phyloP scores from a whole-genome alignment of 1,139 yeast species.

The Kluyveromyces sp. region DNA sequence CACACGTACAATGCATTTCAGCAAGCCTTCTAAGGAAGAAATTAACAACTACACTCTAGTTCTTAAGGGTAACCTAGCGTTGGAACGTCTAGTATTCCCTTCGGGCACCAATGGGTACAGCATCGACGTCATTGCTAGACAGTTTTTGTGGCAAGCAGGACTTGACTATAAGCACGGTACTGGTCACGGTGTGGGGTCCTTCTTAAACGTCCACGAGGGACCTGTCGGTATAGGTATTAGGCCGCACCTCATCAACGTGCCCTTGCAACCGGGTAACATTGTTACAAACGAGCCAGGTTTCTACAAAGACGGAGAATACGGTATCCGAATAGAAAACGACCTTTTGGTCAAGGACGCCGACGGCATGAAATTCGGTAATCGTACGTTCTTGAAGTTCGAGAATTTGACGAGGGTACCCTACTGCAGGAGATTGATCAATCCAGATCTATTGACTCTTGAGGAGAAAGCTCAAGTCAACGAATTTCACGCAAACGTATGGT shows the following conservation, averaged over 20 bases:
- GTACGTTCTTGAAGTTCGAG: conserved; percentile 65
- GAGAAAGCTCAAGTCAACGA: conserved; percentile 65
- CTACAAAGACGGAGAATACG: conserved; percentile 88
- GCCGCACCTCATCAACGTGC: conserved; percentile 29
- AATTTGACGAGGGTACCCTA: conserved; percentile 90
- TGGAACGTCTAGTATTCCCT: conserved; percentile 75
- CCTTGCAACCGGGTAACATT: conserved; percentile 54
- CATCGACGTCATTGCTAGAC: conserved; percentile 86
- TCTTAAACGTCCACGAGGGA: conserved; percentile 90
- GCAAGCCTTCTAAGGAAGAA: conserved; percentile 61
- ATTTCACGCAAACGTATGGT: conserved; percentile 61
- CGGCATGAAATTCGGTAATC: conserved; percentile 40
- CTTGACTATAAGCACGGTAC: conserved; percentile 95
- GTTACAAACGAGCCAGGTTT: conserved; percentile 94
- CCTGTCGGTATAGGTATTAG: conserved; percentile 88
- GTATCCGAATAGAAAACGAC: conserved; percentile 86
- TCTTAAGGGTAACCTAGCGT: conserved; percentile 82
- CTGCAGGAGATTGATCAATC: conserved; percentile 61
- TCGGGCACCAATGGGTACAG: conserved; percentile 78
- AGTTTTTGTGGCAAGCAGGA: conserved; percentile 77
- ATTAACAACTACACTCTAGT: conserved; percentile 77
- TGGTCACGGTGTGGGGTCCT: conserved; percentile 95
- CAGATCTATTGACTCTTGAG: conserved; percentile 45
- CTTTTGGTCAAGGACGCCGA: conserved; percentile 44
- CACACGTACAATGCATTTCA: conserved; percentile 85